phyloP scores from a whole-genome alignment of 2,329 filamentous ascomycete species.

The Verticillium nonalfalfae region DNA sequence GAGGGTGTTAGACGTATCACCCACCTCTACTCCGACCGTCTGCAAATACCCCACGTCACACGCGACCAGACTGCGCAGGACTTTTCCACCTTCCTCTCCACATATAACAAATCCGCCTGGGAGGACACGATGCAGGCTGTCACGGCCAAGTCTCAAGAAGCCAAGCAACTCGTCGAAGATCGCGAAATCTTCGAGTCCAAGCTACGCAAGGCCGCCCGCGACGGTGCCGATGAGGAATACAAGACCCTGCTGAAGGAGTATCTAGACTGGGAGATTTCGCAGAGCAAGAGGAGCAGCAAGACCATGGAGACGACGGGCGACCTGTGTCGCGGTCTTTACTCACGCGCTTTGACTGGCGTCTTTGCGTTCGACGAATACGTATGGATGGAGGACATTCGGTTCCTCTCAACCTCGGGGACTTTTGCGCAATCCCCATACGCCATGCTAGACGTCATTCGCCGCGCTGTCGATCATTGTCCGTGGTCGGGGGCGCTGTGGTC shows the following conservation, averaged over 20 bases:
- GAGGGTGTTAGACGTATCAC: slow-evolving; percentile 59
- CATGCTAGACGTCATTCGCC: slow-evolving; percentile 66
- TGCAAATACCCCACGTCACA: slow-evolving; percentile 65
- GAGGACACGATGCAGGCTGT: slow-evolving; percentile 67
- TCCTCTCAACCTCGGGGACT: slow-evolving; percentile 48
- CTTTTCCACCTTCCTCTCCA: slow-evolving; percentile 69
- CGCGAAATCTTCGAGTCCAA: slow-evolving; percentile 65
- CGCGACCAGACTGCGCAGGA: slow-evolving; percentile 71
- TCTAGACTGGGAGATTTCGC: slow-evolving; percentile 74
- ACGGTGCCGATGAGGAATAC: slow-evolving; percentile 49
- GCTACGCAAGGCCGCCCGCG: slow-evolving; percentile 51
- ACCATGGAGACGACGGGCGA: slow-evolving; percentile 36
- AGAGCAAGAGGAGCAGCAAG: slow-evolving; percentile 49
- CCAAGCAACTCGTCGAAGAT: slow-evolving; percentile 56
- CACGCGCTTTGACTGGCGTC: slow-evolving; percentile 63
- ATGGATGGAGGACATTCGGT: slow-evolving; percentile 82
- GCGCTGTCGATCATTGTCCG: slow-evolving; percentile 84
- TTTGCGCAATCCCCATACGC: slow-evolving; percentile 30
- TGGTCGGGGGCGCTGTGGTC: slow-evolving; percentile 92
- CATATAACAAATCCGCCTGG: slow-evolving; percentile 64
- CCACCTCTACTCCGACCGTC: slow-evolving; percentile 62
- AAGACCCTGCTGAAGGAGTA: slow-evolving; percentile 57
- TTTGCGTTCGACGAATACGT: slow-evolving; percentile 68
- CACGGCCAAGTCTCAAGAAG: slow-evolving; percentile 55
- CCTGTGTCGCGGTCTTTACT: slow-evolving; percentile 63